Evolutionary conservation across 2,329 filamentous ascomycete species (phyloP), one percentile per base, ranked within the genome.

Genomic region (Fusarium bulbicola): DNA sequence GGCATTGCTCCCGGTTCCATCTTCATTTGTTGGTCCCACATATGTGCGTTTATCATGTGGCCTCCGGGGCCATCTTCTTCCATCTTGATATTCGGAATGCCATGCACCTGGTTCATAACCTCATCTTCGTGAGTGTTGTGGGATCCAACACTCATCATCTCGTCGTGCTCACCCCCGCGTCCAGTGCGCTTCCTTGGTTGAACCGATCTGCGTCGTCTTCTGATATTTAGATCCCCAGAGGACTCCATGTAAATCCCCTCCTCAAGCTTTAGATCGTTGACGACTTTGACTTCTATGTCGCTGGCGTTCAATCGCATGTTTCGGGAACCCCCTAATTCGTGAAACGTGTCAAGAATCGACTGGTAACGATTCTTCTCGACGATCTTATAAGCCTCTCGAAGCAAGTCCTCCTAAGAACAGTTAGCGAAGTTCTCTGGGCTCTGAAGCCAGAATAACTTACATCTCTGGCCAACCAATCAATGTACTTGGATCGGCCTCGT

Each of bases 231-330:
- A 47, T 84, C 84, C 11, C 78, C 80, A 24, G 82, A 77, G 34
- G 82, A 79, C 50, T 86, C 82, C 50, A 83, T 78, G 64, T 83
- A 82, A 26, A 85, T 63, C 8, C 82, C 79, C 63, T 84, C 80
- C 53, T 83, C 81, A 21, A 82, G 76, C 50, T 79, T 82, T 39
- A 83, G 77, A 61, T 87, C 84, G 68, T 79, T 80, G 60, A 88
- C 84, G 5, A 89, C 80, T 72, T 85, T 85, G 74, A 85, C 82
- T 68, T 87, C 85, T 43, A 89, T 81, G 66, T 88, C 86, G 36
- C 81, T 82, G 8, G 84, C 79, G 68, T 85, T 88, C 80, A 88
- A 86, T 39, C 86, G 83, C 67, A 85, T 84, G 59, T 85, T 84
- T 47, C 78, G 77, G 24, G 85, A 86, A 49, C 87, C 88, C 5